Evolutionary conservation across 768 basidiomycete species (phyloP).

Genomic region (Lentinula edodes): DNA sequence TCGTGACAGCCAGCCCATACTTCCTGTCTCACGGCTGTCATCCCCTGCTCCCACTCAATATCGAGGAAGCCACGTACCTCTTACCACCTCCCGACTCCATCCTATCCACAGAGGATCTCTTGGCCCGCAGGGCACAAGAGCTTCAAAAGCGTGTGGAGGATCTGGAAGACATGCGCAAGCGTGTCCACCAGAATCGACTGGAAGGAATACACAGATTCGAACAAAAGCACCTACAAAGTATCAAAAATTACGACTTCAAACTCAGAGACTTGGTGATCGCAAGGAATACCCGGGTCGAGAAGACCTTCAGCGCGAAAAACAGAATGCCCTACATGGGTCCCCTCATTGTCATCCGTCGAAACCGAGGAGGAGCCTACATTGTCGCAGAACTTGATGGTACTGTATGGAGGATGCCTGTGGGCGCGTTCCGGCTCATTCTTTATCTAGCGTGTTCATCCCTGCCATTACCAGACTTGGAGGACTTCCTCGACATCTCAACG

Average conservation of each 20-base stretch:
- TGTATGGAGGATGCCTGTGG: constrained; percentile 18
- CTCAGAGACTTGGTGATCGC: constrained; percentile 28
- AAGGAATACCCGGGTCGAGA: constrained; percentile 25
- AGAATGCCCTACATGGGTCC: constrained; percentile 33
- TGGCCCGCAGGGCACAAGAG: constrained; percentile 18
- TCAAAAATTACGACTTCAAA: constrained; percentile 14
- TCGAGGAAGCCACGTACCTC: background rate
- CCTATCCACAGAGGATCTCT: constrained; percentile 14
- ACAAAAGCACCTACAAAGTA: constrained; percentile 10
- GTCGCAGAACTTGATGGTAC: constrained; percentile 25
- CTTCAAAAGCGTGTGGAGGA: constrained; percentile 20
- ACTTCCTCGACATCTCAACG: background rate
- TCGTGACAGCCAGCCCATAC: background rate
- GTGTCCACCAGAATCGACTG: constrained; percentile 13
- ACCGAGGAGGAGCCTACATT: constrained; percentile 23
- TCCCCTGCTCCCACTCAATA: background rate
- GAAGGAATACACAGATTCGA: too few relatives aligned
- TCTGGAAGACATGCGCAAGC: constrained; percentile 11
- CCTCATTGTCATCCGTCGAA: constrained; percentile 23
- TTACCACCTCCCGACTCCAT: background rate
- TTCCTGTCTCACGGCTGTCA: background rate
- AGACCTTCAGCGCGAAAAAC: constrained; percentile 22
- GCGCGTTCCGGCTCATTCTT: constrained; percentile 20
- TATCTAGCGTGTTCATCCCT: constrained; percentile 6
- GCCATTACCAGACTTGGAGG: background rate